Base-by-base conservation (phyloP, 306 rosid species). In the Vigna radiata region DNA sequence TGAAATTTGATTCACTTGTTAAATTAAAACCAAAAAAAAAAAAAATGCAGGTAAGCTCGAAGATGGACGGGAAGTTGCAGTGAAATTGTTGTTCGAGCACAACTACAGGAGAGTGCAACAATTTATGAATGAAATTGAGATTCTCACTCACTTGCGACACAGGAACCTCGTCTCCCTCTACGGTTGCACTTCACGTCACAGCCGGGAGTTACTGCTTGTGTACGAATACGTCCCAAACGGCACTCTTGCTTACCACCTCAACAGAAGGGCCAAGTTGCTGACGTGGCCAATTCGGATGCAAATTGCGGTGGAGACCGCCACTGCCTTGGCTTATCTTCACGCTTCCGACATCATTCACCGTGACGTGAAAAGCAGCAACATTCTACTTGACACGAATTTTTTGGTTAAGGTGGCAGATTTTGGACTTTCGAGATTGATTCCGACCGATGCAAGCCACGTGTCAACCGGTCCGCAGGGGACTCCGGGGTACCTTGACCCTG, bases 21-120 rank as follows among this genome's bases (percentile, higher is more conserved):
- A 39, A 39, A 39, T 39, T 39, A 8, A 39, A 7, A 43, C 0
- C 4, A 9, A 2, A 43, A 43, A 43, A 43, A 43, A 43, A 2
- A 9, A 43, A 43, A 43, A 43, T 49, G 7, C 29, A 58, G 91
- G 93, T 3, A 84, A 70, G 60, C 91, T 89, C 48, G 63, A 63
- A 49, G 93, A 89, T 77, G 91, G 87, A 11, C 79, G 89, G 9
- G 93, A 89, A 89, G 91, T 87, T 62, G 91, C 89, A 16, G 82
- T 89, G 29, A 89, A 87, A 79, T 79, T 79, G 31, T 65, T 89
- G 21, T 84, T 53, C 12, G 77, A 87, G 48, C 76, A 85, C 43
- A 87, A 82, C 39, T 60, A 15, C 8, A 60, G 12, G 66, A 15
- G 66, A 27, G 37, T 60, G 8, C 19, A 60, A 29, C 66, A 60